Base-by-base conservation (phyloP, 208 protist genomes). In the Wallacemonas collosoma region DNA sequence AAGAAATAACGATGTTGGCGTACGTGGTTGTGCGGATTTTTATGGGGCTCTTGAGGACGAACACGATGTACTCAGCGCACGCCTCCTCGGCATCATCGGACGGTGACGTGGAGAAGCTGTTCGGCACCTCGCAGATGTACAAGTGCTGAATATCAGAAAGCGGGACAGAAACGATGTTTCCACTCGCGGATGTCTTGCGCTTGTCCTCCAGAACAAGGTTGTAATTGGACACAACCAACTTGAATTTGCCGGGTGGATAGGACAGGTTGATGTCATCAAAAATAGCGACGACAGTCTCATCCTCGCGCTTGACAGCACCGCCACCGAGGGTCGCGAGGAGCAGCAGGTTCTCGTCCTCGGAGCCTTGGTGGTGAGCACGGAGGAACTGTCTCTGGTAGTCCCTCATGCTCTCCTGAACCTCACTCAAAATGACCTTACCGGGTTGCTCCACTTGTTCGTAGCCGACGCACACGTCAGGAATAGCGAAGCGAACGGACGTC, bases 381-480 rank as follows among this genome's bases (percentile, higher is more conserved):
- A 88, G 72, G 9, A 89, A 80, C 70, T 77, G 68, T 50, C 75
- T 60, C 63, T 95, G 90, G 67, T 90, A 80, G n/a, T 74, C 72
- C 41, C 82, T 70, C 80, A 96, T 82, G 48, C 68, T 73, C 14
- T 73, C 70, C 55, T 94, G 91, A 2, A 91, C 61, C 2, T 87
- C 79, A 26, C 76, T 64, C 17, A 94, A 64, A 48, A 95, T 77
- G 38, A 85, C 88, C 74, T 87, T 87, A 14, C 89, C 89, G 3
- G 89, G 89, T 75, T 92, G 83, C 68, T 96, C 89, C 17, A 88
- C 93, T 69, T 93, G 83, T 35, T 96, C 92, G 61, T 93, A 93
- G 50, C 88, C 92, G 8, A 94, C 80, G 60, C 88, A 94, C 5
- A 89, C 77, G 73, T 94, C 87, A 3, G 92, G 92, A 51, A 96